These are phyloP conservation scores for Micromonas pusilla DNA, from an alignment of 139 green algal genomes.

Conservation along the genomic window DNA sequence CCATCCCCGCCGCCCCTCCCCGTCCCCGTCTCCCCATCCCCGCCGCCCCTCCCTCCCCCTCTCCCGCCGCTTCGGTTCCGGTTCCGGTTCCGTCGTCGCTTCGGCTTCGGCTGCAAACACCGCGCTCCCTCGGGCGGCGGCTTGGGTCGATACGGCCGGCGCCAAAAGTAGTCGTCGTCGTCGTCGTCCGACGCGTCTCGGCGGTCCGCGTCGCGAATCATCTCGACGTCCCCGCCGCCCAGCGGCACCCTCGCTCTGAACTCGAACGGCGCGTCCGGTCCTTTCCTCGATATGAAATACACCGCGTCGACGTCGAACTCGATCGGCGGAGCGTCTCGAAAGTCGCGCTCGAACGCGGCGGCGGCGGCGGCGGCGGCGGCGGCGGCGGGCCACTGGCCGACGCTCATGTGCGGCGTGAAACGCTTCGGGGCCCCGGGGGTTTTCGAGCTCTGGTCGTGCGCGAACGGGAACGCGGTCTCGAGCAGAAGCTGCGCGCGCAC, in stretches of 20 bases:
- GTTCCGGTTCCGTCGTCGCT: background rate
- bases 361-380: slow-evolving; percentile 31
- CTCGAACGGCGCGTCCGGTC: background rate
- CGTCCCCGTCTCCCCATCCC: too few relatives aligned
- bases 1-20: too few relatives aligned
- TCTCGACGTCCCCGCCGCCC: too few relatives aligned
- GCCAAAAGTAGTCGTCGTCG: background rate
- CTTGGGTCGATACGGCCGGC: background rate
- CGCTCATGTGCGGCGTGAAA: slow-evolving; percentile 60
- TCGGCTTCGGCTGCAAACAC: background rate
- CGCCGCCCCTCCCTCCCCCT: too few relatives aligned
- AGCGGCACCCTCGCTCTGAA: background rate
- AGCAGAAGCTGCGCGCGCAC: background rate
- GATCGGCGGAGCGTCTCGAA: slow-evolving; percentile 11
- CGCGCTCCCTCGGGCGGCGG: background rate
- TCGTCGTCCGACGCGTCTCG: too few relatives aligned
- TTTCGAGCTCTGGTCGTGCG: background rate
- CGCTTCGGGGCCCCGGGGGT: slow-evolving; percentile 44
- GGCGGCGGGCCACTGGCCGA: slow-evolving; percentile 51
- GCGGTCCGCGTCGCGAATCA: background rate
- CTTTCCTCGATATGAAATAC: slow-evolving; percentile 30
- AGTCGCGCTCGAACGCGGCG: too few relatives aligned
- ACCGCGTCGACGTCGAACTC: slow-evolving; percentile 34
- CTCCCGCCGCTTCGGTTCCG: too few relatives aligned
- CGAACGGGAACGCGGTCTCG: background rate